phyloP scores from a whole-genome alignment of 2,329 filamentous ascomycete species.

The Trichoderma afroharzianum region DNA sequence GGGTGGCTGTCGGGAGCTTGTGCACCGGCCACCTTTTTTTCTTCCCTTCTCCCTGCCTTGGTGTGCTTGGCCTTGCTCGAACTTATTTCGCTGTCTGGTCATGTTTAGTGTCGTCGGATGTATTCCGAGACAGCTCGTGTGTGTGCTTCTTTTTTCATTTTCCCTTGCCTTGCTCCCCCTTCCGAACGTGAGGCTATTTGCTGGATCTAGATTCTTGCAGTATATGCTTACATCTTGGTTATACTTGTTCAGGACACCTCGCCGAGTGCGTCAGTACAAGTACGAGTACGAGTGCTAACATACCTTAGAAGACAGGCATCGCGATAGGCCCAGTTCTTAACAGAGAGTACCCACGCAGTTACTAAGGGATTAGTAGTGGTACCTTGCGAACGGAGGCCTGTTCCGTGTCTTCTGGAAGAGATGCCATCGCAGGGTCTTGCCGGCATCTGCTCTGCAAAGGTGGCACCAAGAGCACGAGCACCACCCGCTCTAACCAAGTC shows the following conservation, averaged over 20 bases:
- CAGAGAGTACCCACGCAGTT: not conserved
- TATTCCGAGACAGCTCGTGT: not conserved
- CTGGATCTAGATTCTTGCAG: not conserved
- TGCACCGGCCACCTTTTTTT: not conserved
- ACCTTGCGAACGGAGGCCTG: not conserved
- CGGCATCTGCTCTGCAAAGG: not conserved
- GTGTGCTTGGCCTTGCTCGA: not conserved
- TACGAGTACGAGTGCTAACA: too few species aligned
- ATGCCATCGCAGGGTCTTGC: not conserved
- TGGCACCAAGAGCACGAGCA: not conserved
- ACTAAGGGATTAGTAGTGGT: not conserved
- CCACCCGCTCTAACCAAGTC: not conserved
- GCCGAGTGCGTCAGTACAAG: too few species aligned
- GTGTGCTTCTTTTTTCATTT: not conserved
- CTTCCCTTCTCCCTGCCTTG: not conserved
- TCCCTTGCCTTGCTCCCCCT: not conserved
- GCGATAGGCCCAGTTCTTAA: too few species aligned
- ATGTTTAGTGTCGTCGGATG: constrained; percentile 3
- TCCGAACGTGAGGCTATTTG: not conserved
- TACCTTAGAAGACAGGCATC: too few species aligned
- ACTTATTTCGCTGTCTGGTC: not conserved
- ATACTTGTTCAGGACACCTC: not conserved
- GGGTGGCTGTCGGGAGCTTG: constrained; percentile 12
- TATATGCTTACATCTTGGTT: not conserved
- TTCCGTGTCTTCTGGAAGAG: not conserved